Base-by-base conservation (phyloP, 1,284 basidiomycete species). In the Papiliotrema flavescens region DNA sequence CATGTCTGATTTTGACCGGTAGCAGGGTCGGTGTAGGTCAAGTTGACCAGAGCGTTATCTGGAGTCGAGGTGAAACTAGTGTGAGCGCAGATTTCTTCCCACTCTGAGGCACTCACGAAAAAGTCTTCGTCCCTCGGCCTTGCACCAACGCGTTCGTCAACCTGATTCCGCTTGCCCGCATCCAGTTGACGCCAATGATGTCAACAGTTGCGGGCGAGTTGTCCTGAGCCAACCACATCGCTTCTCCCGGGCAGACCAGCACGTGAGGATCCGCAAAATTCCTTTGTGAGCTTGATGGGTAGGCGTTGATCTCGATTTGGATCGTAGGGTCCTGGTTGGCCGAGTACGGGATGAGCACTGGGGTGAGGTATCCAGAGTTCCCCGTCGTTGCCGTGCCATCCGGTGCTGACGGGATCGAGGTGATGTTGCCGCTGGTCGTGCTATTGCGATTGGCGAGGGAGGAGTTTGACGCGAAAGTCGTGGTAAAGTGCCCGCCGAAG, bases 301-400 rank as follows among this genome's bases (percentile, higher is more conserved):
- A 83, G 0, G 86, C 89, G 49, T 82, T 78, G 46, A 93, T 79
- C 51, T 87, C 78, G 26, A 71, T 47, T 48, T 53, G 52, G 13
- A 34, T 39, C 19, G 40, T 28, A 2, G 52, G 60, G 22, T 64
- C 59, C 32, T 55, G 61, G 24, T 59, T 50, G 11, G 65, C 54
- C 37, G 87, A 83, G 41, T 74, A 72, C 4, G 83, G 76, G 32
- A 96, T 79, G 17, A 90, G 85, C 41, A 95, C 80, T 11, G 94
- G 93, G 22, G 93, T 88, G 49, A 96, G 86, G 17, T 91, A 95
- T 1, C 89, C 90, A 4, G 93, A 89, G 68, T 89, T 91, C 0
- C 89, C 87, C 0, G 88, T 87, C 23, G 90, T 88, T 32, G 88
- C 86, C 5, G 84, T 72, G 56, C 70, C 67, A n/a, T 54, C 42